Evolutionary conservation across 1,139 yeast species (phyloP), one percentile per base, ranked within the genome.

Genomic region (Magnusiomyces sp.): DNA sequence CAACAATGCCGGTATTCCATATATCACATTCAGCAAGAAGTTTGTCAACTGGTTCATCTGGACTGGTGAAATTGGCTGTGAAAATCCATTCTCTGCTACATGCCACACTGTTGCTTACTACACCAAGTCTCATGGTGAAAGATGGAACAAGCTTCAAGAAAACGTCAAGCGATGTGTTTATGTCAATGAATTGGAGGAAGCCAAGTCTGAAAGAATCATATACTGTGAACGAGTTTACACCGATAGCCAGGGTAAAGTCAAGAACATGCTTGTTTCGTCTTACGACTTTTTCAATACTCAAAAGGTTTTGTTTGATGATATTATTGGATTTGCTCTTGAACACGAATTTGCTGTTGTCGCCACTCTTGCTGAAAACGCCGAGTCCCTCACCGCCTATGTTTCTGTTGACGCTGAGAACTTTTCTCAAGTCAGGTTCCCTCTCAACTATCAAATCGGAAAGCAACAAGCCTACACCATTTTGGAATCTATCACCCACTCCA

Each of bases 391-490:
- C 49, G 89, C 95, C 0, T 75, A 73, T 59, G 90, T 88, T 0
- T 82, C 97, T 0, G 75, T 81, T 38, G 95, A 92, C 67, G 98
- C 97, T n/a, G 57, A 58, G 5, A 74, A 71, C 1, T 92, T 82
- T 71, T 95, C 95, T 0, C 81, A 77, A 51, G 95, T 95, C 0
- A 73, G 76, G 50, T 83, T 89, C 66, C 98, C 98, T 1, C 71
- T 74, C 36, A 80, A 84, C 61, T 72, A 84, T 58, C 67, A 73
- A 32, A 79, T 82, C 19, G 77, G 76, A 45, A 72, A 74, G 38
- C 84, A 83, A 58, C 85, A 83, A 57, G 95, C 96, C 0, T 90
- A 87, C 64, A 89, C 97, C 0, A 76, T 92, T 23, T 71, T 92
- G 49, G 94, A 88, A 43, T 80, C 95, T 0, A 76, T 76, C 38